phyloP scores from a whole-genome alignment of 2,329 filamentous ascomycete species.

The Trichoderma sp. region DNA sequence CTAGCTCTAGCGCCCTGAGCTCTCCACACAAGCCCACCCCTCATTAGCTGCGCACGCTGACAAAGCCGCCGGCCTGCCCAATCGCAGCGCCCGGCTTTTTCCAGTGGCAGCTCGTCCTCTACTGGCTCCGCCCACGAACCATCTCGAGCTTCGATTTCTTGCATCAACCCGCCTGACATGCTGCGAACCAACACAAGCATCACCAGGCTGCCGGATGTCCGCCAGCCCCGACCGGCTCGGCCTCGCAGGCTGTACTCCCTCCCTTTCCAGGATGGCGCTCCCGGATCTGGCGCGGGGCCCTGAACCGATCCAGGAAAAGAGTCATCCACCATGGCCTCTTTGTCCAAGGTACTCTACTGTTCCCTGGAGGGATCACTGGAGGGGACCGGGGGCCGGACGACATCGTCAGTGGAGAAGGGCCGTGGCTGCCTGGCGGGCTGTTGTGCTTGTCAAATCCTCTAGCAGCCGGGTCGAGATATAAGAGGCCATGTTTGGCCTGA shows the following conservation, averaged over 20 bases:
- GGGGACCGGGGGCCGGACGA: constrained; percentile 6
- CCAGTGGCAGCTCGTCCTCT: neutral
- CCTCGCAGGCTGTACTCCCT: neutral
- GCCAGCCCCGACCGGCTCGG: constrained; percentile 4
- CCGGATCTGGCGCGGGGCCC: constrained; percentile 5
- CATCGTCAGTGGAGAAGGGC: constrained; percentile 22
- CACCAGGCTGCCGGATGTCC: constrained; percentile 9
- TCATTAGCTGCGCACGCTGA: constrained; percentile 12
- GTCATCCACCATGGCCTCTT: constrained; percentile 13
- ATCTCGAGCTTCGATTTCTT: constrained; percentile 17
- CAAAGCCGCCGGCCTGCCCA: neutral
- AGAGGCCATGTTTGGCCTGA: constrained; percentile 25
- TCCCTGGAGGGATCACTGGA: constrained; percentile 8
- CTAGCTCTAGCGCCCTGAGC: constrained; percentile 10
- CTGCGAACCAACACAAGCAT: neutral
- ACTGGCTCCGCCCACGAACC: neutral
- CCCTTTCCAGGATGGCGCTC: neutral
- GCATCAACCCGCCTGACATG: constrained; percentile 13
- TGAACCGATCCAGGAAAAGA: constrained; percentile 1
- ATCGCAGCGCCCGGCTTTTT: neutral
- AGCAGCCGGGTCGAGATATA: constrained; percentile 19
- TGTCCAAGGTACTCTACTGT: neutral
- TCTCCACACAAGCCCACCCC: constrained; percentile 9
- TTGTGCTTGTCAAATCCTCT: constrained; percentile 11
- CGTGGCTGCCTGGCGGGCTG: constrained; percentile 26